A percentile compares a stretch with the other conserved stretches of the same genome.
These are phyloP conservation scores for Exophiala phaeomuriformis DNA, from an alignment of 2,329 filamentous ascomycete species.

Conservation along the genomic window DNA sequence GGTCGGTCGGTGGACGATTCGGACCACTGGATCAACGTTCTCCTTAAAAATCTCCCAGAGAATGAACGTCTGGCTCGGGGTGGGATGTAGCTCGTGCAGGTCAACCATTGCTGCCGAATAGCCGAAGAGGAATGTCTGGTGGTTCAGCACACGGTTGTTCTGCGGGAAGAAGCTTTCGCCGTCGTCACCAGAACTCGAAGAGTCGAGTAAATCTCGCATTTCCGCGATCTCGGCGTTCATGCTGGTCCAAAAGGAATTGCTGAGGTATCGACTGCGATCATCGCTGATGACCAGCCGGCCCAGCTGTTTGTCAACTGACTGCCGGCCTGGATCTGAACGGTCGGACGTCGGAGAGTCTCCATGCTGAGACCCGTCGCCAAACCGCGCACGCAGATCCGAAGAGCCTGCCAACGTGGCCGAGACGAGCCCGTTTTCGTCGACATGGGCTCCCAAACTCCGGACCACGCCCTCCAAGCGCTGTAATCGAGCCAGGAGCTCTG, in stretches of 20 bases:
- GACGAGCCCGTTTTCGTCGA: slow-evolving; percentile 29
- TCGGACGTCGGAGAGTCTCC: slow-evolving; percentile 13
- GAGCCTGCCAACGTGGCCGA: slow-evolving; percentile 12
- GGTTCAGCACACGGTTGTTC: slow-evolving; percentile 37
- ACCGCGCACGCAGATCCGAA: slow-evolving; percentile 13
- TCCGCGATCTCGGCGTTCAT: slow-evolving; percentile 59
- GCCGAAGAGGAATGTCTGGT: slow-evolving; percentile 56
- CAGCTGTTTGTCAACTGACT: slow-evolving; percentile 41
- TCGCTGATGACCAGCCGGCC: slow-evolving; percentile 54
- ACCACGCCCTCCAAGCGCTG: slow-evolving; percentile 55
- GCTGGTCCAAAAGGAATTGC: slow-evolving; percentile 55
- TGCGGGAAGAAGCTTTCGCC: slow-evolving; percentile 46
- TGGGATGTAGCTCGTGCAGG: slow-evolving; percentile 51
- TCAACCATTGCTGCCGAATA: slow-evolving; percentile 52
- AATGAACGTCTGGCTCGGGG: slow-evolving; percentile 42
- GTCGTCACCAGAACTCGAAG: slow-evolving; percentile 48
- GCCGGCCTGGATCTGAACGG: slow-evolving; percentile 11
- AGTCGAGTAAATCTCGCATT: slow-evolving; percentile 54
- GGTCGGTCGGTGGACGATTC: slow-evolving; percentile 52
- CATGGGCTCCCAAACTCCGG: slow-evolving; percentile 48
- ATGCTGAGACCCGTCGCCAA: slow-evolving; percentile 8
- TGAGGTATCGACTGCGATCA: slow-evolving; percentile 54
- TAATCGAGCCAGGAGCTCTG: slow-evolving; percentile 53
- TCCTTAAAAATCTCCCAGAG: slow-evolving; percentile 55
- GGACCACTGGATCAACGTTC: slow-evolving; percentile 56